These are phyloP conservation scores for Trichoderma guizhouense DNA, from an alignment of 2,329 filamentous ascomycete species.

Conservation along the genomic window DNA sequence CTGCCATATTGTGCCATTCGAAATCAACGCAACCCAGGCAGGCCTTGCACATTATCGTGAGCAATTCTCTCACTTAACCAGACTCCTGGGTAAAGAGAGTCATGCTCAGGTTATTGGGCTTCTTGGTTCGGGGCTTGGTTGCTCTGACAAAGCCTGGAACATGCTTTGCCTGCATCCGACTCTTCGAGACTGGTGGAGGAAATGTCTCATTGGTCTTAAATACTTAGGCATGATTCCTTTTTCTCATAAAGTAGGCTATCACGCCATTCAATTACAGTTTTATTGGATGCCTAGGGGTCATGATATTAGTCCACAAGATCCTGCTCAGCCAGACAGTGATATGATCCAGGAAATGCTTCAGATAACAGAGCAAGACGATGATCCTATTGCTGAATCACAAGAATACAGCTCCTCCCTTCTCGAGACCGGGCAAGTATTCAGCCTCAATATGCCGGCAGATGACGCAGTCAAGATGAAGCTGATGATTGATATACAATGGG, in stretches of 20 bases:
- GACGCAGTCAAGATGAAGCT: background rate
- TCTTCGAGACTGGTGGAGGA: background rate
- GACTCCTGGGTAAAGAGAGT: background rate
- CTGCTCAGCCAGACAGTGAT: background rate
- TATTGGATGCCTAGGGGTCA: background rate
- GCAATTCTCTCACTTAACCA: background rate
- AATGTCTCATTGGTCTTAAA: background rate
- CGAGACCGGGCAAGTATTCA: background rate
- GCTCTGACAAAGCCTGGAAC: background rate
- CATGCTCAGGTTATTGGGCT: background rate
- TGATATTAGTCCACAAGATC: background rate
- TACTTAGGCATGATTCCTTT: background rate
- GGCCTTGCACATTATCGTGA: background rate
- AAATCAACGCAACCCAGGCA: background rate
- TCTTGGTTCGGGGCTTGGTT: background rate
- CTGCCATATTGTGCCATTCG: background rate
- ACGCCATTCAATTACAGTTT: background rate
- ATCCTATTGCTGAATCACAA: background rate
- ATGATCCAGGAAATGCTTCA: background rate
- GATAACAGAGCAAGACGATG: background rate
- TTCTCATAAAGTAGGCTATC: background rate
- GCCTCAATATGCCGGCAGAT: background rate
- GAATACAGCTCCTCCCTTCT: background rate
- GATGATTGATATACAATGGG: background rate
- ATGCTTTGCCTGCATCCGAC: background rate